Percentiles rank a stretch among this genome's conserved stretches.
phyloP scores from a whole-genome alignment of 2,329 filamentous ascomycete genomes.

The Colletotrichum sansevieriae region DNA sequence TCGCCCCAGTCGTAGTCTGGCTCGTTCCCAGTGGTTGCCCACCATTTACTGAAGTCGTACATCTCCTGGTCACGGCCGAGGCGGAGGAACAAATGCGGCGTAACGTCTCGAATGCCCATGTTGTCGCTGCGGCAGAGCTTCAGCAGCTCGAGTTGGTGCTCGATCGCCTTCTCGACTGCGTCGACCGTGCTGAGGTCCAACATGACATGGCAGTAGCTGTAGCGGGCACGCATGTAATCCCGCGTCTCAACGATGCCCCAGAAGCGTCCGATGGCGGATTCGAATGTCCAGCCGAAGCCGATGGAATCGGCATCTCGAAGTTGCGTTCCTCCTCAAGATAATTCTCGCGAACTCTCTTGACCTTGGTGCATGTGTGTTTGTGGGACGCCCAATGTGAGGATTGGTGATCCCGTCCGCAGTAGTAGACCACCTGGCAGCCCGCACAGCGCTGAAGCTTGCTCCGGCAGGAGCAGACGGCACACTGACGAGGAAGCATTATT shows the following conservation, averaged over 20 bases:
- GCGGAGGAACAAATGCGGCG: slow-evolving; percentile 59
- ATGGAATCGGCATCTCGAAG: slow-evolving; percentile 50
- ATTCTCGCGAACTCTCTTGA: slow-evolving; percentile 47
- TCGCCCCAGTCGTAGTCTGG: slow-evolving; percentile 44
- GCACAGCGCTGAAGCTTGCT: slow-evolving; percentile 53
- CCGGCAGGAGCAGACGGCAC: slow-evolving; percentile 1
- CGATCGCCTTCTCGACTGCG: slow-evolving; percentile 53
- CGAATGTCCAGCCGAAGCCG: slow-evolving; percentile 52
- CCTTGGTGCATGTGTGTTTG: slow-evolving; percentile 54
- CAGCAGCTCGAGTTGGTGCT: slow-evolving; percentile 59
- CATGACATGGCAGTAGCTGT: slow-evolving; percentile 50
- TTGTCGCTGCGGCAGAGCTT: slow-evolving; percentile 59
- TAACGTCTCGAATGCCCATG: slow-evolving; percentile 55
- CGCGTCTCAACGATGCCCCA: slow-evolving; percentile 57
- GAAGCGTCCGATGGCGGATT: slow-evolving; percentile 55
- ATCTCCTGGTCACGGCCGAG: slow-evolving; percentile 64
- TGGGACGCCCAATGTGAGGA: slow-evolving; percentile 52
- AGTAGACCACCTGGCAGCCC: slow-evolving; percentile 57
- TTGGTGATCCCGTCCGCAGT: slow-evolving; percentile 62
- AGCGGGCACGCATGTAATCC: slow-evolving; percentile 58
- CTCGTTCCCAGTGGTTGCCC: slow-evolving; percentile 41
- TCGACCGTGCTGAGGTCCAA: slow-evolving; percentile 49
- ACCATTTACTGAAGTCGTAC: slow-evolving; percentile 59
- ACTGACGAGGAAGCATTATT: slow-evolving; percentile 1
- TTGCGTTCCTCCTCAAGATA: too few relatives aligned